Conservation (phyloP, 495 filamentous ascomycete species). For the Tuber magnatum region DNA sequence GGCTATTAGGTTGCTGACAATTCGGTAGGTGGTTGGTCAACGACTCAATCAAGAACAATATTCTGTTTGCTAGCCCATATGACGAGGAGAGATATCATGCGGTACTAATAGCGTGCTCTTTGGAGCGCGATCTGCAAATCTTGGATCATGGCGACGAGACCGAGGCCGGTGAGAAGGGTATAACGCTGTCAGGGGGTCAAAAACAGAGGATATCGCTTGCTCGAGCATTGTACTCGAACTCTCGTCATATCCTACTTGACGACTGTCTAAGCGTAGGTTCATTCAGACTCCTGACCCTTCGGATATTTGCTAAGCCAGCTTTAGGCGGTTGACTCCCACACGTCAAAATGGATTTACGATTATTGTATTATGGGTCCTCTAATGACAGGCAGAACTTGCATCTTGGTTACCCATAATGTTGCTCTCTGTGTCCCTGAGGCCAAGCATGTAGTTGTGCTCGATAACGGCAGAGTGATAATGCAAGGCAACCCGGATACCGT, state of each 20-base stretch:
- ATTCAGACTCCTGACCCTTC: not conserved
- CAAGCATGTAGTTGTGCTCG: constrained; percentile 71
- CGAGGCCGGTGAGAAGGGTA: constrained; percentile 93
- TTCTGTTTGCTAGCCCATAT: constrained; percentile 77
- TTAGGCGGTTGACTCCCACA: constrained; percentile 90
- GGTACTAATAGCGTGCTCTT: constrained; percentile 83
- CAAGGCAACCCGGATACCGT: constrained; percentile 73
- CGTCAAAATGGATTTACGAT: constrained; percentile 95
- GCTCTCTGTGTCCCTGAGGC: constrained; percentile 72
- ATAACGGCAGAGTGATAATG: constrained; percentile 71
- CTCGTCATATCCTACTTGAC: constrained; percentile 81
- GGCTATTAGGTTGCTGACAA: not conserved
- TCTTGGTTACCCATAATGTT: constrained; percentile 94
- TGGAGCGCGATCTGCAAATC: constrained; percentile 86
- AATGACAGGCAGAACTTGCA: constrained; percentile 83
- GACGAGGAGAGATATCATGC: constrained; percentile 79
- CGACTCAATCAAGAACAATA: constrained; percentile 92
- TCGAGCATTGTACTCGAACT: constrained; percentile 85
- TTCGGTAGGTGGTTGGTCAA: constrained; percentile 72
- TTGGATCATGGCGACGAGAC: constrained; percentile 90
- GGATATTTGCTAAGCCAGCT: not conserved
- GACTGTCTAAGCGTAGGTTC: constrained; percentile 67
- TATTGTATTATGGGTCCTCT: constrained; percentile 83
- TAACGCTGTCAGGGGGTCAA: constrained; percentile 92
- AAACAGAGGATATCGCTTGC: constrained; percentile 97